These are phyloP conservation scores for Saprolegnia parasitica DNA, from an alignment of 352 stramenopile genomes.

Conservation along the genomic window DNA sequence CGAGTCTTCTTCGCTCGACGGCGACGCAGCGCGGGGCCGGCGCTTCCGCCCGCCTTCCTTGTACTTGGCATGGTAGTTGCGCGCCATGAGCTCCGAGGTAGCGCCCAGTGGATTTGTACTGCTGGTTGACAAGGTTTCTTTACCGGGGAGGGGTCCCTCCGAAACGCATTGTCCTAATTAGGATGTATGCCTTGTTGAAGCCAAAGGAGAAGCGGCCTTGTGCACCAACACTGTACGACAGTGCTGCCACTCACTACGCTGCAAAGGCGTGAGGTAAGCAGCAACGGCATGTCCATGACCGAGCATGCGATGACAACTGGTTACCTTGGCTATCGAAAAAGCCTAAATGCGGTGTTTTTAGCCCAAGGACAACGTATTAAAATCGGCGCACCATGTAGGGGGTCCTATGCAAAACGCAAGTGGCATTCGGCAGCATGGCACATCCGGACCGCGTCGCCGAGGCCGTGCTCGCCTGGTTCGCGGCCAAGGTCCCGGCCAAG, in stretches of 20 bases:
- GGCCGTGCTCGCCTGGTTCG: slow-evolving; percentile 61
- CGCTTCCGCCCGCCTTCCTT: not conserved
- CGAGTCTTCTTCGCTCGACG: not conserved
- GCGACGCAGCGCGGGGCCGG: not conserved
- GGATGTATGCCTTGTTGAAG: no score
- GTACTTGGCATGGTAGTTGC: not conserved
- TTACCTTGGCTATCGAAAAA: no score
- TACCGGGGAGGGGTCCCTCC: not conserved
- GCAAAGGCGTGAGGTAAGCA: no score
- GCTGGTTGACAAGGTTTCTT: not conserved
- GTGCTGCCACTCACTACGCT: no score
- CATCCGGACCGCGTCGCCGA: slow-evolving; percentile 34
- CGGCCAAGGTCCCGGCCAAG: slow-evolving; percentile 43
- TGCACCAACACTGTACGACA: no score
- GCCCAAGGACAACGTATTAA: no score
- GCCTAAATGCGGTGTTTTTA: no score
- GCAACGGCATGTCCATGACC: no score
- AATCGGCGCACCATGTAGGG: no score
- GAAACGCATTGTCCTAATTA: not conserved
- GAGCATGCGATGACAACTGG: no score
- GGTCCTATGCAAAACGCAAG: no score
- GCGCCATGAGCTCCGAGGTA: not conserved
- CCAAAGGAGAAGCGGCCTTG: no score
- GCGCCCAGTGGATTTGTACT: not conserved
- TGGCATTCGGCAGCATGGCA: not conserved